Conservation (phyloP, 805 yeast genomes). For the Torulaspora microellipsoides region DNA sequence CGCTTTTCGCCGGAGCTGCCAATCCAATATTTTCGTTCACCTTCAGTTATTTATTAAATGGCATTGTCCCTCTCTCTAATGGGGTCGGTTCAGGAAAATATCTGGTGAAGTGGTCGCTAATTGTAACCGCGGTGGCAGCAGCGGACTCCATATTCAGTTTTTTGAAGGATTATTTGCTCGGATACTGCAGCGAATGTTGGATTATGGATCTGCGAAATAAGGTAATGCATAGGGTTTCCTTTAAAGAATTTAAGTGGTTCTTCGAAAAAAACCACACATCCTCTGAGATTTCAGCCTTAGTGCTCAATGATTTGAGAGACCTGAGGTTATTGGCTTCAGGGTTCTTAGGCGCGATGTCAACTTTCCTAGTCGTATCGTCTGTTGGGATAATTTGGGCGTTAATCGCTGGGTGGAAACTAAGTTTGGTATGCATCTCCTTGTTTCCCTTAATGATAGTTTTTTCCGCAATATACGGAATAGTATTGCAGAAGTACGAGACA, state of each 20-base stretch:
- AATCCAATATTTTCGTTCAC: constrained; percentile 78
- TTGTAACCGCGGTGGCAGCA: constrained; percentile 58
- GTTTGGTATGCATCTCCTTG: constrained; percentile 75
- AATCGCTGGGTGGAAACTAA: constrained; percentile 76
- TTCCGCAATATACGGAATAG: constrained; percentile 47
- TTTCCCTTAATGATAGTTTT: constrained; percentile 57
- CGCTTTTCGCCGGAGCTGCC: constrained; percentile 55
- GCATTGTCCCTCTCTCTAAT: constrained; percentile 47
- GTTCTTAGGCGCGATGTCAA: constrained; percentile 50
- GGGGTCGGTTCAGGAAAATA: constrained; percentile 33
- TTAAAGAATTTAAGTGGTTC: constrained; percentile 54
- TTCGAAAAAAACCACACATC: constrained; percentile 37
- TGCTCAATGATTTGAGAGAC: constrained; percentile 81
- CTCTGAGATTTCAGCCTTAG: constrained; percentile 56
- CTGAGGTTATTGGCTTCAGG: constrained; percentile 60
- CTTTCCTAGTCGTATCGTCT: constrained; percentile 49
- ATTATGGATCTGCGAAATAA: constrained; percentile 46
- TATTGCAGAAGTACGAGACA: constrained; percentile 54
- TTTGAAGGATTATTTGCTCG: constrained; percentile 45
- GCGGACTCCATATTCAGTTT: constrained; percentile 58
- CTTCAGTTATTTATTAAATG: constrained; percentile 63
- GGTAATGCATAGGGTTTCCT: constrained; percentile 46
- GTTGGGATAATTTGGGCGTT: constrained; percentile 77
- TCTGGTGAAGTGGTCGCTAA: constrained; percentile 60
- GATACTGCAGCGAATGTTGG: constrained; percentile 66